Percentiles rank a stretch among this genome's conserved stretches.
These are phyloP conservation scores for Hansenula sp. DNA, from an alignment of 1,139 yeast genomes.

Conservation along the genomic window DNA sequence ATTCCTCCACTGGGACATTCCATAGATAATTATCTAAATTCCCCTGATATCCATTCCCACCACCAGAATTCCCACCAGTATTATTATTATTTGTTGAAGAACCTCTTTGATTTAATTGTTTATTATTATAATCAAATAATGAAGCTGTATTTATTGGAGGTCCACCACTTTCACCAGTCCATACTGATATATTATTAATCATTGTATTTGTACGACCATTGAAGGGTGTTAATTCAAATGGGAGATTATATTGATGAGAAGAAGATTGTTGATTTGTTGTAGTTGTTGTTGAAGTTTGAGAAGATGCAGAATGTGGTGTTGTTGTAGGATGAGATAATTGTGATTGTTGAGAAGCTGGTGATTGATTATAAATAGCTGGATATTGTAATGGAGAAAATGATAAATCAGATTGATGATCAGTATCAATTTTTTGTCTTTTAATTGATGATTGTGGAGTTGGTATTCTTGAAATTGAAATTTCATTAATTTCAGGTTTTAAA, in stretches of 20 bases:
- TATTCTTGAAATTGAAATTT: background rate
- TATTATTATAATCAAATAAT: slow-evolving; percentile 16
- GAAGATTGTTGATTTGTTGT: slow-evolving; percentile 4
- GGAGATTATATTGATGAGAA: slow-evolving; percentile 5
- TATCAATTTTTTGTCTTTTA: background rate
- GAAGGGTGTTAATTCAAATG: slow-evolving; percentile 34
- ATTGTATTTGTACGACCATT: slow-evolving; percentile 52
- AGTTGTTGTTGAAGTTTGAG: slow-evolving; percentile 3
- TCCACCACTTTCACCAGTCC: slow-evolving; percentile 47
- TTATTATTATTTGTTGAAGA: background rate
- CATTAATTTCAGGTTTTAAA: slow-evolving; percentile 2
- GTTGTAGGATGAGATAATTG: background rate
- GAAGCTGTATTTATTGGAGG: slow-evolving; percentile 17
- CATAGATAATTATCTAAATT: slow-evolving; percentile 16
- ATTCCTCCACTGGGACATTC: slow-evolving; percentile 34
- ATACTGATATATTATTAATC: slow-evolving; percentile 57
- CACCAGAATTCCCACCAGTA: background rate
- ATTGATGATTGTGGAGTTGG: background rate
- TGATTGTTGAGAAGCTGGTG: background rate
- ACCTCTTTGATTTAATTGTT: slow-evolving; percentile 4
- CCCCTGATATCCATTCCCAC: slow-evolving; percentile 9
- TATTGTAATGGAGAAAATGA: slow-evolving; percentile 8
- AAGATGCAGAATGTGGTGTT: slow-evolving; percentile 1
- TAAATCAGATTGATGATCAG: background rate
- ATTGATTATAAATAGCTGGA: background rate